Conservation (phyloP, 2,329 filamentous ascomycete genomes). For the Hymenoscyphus scutula region DNA sequence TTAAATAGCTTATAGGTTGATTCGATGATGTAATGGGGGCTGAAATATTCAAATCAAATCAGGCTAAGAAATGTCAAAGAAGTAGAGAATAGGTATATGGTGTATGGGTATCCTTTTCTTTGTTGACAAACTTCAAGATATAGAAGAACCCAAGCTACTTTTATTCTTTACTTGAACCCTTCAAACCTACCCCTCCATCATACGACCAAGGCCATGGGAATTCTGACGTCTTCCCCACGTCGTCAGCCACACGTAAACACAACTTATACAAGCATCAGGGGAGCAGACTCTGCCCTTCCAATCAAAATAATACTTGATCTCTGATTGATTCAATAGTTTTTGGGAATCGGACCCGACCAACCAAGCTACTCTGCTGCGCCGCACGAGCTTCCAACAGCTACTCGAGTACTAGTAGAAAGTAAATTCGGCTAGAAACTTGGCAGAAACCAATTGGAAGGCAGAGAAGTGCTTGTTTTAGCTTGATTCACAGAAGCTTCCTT, state of each 20-base stretch:
- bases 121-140: neutral
- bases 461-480: neutral
- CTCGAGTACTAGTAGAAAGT: too few species aligned
- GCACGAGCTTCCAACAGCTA: neutral
- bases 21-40: constrained; percentile 3
- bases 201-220: neutral
- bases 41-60: neutral
- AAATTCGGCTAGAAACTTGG: neutral
- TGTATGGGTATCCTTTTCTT: neutral
- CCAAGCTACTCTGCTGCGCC: neutral
- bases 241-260: neutral
- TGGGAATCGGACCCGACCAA: neutral
- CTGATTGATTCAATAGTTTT: neutral
- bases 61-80: neutral
- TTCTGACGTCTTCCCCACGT: constrained; percentile 1
- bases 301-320: neutral
- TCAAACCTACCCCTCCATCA: neutral
- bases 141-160: neutral
- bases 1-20: neutral
- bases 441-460: neutral
- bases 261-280: neutral
- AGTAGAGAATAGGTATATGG: neutral
- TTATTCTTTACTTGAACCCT: neutral
- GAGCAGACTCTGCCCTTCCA: neutral
- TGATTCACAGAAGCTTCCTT: constrained; percentile 3